Evolutionary conservation across 371 early-diverging fungal species (phyloP).

Genomic region (Coemansia sp.): DNA sequence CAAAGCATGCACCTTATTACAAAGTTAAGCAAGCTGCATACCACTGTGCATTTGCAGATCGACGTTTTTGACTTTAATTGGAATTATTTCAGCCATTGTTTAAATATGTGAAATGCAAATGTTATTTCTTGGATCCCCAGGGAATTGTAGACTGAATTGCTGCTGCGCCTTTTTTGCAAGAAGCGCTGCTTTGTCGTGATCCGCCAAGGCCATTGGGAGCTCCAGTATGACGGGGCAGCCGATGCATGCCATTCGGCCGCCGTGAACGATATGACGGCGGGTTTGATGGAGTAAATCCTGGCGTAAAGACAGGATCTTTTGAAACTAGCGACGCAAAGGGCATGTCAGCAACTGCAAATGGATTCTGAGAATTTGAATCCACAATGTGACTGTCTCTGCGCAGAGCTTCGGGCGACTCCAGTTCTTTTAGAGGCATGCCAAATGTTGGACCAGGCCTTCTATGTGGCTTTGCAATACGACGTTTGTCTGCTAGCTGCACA

Average conservation of each 20-base stretch:
- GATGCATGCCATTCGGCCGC: background rate
- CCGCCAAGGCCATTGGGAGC: background rate
- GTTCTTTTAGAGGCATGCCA: background rate
- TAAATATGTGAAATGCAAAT: background rate
- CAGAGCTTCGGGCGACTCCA: background rate
- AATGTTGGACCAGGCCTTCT: background rate
- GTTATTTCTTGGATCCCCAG: background rate
- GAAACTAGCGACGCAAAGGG: background rate
- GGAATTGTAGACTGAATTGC: background rate
- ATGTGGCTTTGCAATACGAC: background rate
- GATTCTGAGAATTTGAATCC: constrained; percentile 49
- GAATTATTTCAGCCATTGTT: background rate
- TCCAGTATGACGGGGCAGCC: background rate
- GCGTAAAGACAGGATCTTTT: background rate
- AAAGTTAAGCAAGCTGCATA: background rate
- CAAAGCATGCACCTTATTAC: no score
- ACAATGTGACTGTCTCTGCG: background rate
- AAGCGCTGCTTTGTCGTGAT: background rate
- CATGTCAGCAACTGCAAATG: background rate
- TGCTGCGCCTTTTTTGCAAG: background rate
- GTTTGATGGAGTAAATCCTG: background rate
- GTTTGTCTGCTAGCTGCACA: background rate
- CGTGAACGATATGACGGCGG: background rate
- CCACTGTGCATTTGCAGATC: background rate
- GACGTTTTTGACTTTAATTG: background rate